These are phyloP conservation scores for Sugiyamaella mastotermitis DNA, from an alignment of 805 yeast species.

Conservation along the genomic window DNA sequence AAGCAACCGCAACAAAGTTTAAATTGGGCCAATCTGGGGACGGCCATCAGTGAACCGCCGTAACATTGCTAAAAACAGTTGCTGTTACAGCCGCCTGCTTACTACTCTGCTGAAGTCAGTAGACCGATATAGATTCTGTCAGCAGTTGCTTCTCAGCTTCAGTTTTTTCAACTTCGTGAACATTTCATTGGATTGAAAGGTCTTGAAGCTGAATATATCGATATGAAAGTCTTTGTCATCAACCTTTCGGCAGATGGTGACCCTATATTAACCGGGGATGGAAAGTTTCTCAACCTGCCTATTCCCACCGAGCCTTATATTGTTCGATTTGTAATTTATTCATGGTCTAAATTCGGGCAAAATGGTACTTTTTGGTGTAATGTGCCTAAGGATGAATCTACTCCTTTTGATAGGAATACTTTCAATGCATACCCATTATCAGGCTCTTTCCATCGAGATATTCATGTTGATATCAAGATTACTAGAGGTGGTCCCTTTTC, in stretches of 20 bases:
- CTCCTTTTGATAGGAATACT: slow-evolving; percentile 48
- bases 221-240: slow-evolving; percentile 18
- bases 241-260: slow-evolving; percentile 24
- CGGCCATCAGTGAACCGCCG: too few relatives aligned
- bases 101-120: too few relatives aligned
- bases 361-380: slow-evolving; percentile 72
- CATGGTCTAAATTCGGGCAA: slow-evolving; percentile 67
- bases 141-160: too few relatives aligned
- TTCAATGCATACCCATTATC: slow-evolving; percentile 44
- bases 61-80: too few relatives aligned
- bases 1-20: too few relatives aligned
- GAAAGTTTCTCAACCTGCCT: slow-evolving; percentile 34
- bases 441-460: slow-evolving; percentile 50
- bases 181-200: too few relatives aligned
- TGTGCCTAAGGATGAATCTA: slow-evolving; percentile 44
- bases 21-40: too few relatives aligned
- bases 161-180: too few relatives aligned
- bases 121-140: too few relatives aligned
- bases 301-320: slow-evolving; percentile 34
- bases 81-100: too few relatives aligned
- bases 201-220: too few relatives aligned
- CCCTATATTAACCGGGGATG: slow-evolving; percentile 29
- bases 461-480: slow-evolving; percentile 53
- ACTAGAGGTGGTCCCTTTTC: slow-evolving; percentile 73
- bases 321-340: slow-evolving; percentile 60